These are phyloP conservation scores for Telfairia occidentalis DNA, from an alignment of 331 rosid species.

Conservation along the genomic window DNA sequence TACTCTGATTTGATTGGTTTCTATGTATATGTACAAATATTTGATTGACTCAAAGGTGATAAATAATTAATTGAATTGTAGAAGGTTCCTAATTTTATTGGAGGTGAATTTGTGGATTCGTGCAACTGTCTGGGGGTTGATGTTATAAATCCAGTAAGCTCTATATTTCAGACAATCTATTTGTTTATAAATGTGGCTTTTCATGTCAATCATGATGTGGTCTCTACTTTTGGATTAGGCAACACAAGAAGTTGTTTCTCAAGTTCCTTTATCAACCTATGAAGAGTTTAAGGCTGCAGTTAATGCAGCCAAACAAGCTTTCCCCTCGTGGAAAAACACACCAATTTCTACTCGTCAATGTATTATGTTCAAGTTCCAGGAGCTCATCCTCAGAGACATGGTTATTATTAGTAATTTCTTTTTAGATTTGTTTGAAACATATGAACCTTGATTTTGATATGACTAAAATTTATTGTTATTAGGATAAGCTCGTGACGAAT, in stretches of 20 bases:
- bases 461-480: conserved; percentile 10
- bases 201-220: conserved; percentile 7
- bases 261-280: conserved; percentile 70
- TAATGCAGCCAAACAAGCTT: conserved; percentile 79
- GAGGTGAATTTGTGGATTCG: conserved; percentile 64
- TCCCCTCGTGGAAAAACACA: conserved; percentile 70
- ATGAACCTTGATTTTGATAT: not conserved
- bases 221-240: conserved; percentile 37
- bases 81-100: conserved; percentile 90
- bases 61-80: conserved; percentile 24
- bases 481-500: conserved; percentile 77
- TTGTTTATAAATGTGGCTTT: not conserved
- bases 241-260: conserved; percentile 93
- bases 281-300: conserved; percentile 88
- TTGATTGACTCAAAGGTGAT: not conserved
- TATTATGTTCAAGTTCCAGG: conserved; percentile 76
- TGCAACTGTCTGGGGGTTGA: conserved; percentile 38
- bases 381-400: conserved; percentile 81
- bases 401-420: conserved; percentile 19
- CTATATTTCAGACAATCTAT: not conserved
- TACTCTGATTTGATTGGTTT: not conserved
- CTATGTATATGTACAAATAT: conserved; percentile 1
- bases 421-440: not conserved
- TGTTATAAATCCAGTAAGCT: conserved; percentile 79
- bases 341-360: conserved; percentile 82